These are phyloP conservation scores for Jackrogersella minutella DNA, from an alignment of 495 filamentous ascomycete genomes.

Conservation along the genomic window DNA sequence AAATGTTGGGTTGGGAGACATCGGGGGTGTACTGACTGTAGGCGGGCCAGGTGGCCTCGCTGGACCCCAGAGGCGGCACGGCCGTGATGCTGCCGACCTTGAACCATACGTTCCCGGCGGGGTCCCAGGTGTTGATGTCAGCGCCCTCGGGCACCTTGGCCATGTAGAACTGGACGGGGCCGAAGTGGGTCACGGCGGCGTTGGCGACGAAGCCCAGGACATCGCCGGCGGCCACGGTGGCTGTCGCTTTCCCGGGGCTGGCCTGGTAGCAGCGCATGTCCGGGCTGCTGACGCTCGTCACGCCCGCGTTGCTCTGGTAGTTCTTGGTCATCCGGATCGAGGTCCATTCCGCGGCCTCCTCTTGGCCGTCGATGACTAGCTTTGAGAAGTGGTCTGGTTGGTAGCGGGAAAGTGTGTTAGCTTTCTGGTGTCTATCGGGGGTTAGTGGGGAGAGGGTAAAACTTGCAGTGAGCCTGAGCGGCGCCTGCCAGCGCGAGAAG, in stretches of 20 bases:
- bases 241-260: slow-evolving; percentile 40
- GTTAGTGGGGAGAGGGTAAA: not conserved
- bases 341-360: slow-evolving; percentile 51
- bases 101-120: slow-evolving; percentile 58
- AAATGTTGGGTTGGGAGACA: too few species aligned
- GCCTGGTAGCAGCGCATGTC: slow-evolving; percentile 58
- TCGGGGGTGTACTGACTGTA: slow-evolving; percentile 49
- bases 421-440: not conserved
- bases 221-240: slow-evolving; percentile 49
- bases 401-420: not conserved
- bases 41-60: slow-evolving; percentile 50
- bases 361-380: slow-evolving; percentile 46
- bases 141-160: slow-evolving; percentile 53
- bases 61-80: slow-evolving; percentile 34
- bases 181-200: slow-evolving; percentile 53
- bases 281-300: slow-evolving; percentile 48
- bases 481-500: slow-evolving; percentile 32
- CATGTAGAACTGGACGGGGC: slow-evolving; percentile 60
- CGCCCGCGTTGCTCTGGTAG: slow-evolving; percentile 54
- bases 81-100: slow-evolving; percentile 53
- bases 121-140: slow-evolving; percentile 57
- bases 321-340: slow-evolving; percentile 59
- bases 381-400: slow-evolving; percentile 50
- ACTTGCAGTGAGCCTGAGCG: slow-evolving; percentile 40
- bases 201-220: slow-evolving; percentile 55